Evolutionary conservation across 345 rosid genomes (phyloP), one percentile per base, ranked within the genome.

Genomic region (Corchorus olitorius): DNA sequence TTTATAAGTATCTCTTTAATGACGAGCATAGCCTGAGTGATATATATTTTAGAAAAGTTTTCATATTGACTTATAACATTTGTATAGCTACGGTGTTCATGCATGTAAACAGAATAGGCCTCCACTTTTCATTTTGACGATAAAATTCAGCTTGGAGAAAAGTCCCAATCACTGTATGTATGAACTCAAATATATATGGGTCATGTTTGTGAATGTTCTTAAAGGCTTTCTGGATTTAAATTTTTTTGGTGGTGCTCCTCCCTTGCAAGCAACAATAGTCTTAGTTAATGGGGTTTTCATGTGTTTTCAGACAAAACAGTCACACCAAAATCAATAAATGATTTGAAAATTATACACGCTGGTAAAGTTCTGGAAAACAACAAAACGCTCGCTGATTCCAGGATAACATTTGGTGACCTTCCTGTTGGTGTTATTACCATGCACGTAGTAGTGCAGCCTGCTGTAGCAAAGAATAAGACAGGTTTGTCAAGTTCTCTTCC

Each of bases 281-380:
- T 54, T 62, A 64, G 41, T 59, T 75, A 33, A 65, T 77, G 64
- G 39, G 54, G 10, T 61, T 64, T 55, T 78, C 69, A 67, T 63
- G 15, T 62, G 5, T 76, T 62, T 72, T 46, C 85, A 84, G 87
- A 35, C 22, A 84, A 77, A 66, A 75, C 81, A 53, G 59, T 77
- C 27, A 34, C 43, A 34, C 85, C 85, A 70, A 84, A 82, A 71
- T 79, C 82, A 19, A 52, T 77, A 62, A 79, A 77, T 61, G 83
- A 84, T 71, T 43, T 84, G 78, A 84, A 84, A 75, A 78, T 84
- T 22, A 84, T 84, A 77, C 81, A 82, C 63, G 87, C 83, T 69
- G 85, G 87, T 62, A 82, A 82, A 78, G 45, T 84, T 68, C 78
- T 84, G 82, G 85, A 82, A 80, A 84, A 82, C 73, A 70, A 69